phyloP scores from a whole-genome alignment of 2,329 filamentous ascomycete species.

The Paecilomyces sp. region DNA sequence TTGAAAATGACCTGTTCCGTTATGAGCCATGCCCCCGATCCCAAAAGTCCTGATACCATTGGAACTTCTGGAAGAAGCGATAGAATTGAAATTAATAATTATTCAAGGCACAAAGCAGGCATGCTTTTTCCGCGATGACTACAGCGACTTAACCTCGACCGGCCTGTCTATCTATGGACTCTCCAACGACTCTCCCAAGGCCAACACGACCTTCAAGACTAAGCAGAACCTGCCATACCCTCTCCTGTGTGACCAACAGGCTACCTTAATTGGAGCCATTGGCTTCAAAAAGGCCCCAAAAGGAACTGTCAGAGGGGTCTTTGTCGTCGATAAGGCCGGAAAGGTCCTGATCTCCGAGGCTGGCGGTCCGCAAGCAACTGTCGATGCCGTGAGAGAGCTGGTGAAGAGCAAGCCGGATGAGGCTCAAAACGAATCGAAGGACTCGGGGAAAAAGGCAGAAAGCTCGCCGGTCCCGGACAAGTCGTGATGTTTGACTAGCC shows the following conservation, averaged over 20 bases:
- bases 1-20: neutral
- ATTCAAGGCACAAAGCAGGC: slow-evolving; percentile 78
- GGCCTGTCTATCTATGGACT: slow-evolving; percentile 87
- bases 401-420: slow-evolving; percentile 42
- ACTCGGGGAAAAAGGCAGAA: neutral
- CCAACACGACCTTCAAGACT: slow-evolving; percentile 86
- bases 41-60: neutral
- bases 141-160: slow-evolving; percentile 65
- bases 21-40: neutral
- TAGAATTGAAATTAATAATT: slow-evolving; percentile 2
- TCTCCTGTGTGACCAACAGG: slow-evolving; percentile 73
- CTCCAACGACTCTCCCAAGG: slow-evolving; percentile 77
- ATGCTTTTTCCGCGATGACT: slow-evolving; percentile 85
- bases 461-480: neutral
- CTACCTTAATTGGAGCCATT: slow-evolving; percentile 72
- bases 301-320: slow-evolving; percentile 79
- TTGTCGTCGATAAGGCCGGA: slow-evolving; percentile 74
- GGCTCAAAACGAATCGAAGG: neutral
- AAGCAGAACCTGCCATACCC: slow-evolving; percentile 87
- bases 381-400: slow-evolving; percentile 67
- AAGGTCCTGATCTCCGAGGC: slow-evolving; percentile 69
- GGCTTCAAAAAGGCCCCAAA: slow-evolving; percentile 81
- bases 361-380: slow-evolving; percentile 70
- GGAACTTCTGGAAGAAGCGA: neutral
- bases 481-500: neutral